Evolutionary conservation across 176 grass and related monocot genomes (phyloP), one percentile per base, ranked within the genome.

Genomic region (Cymbopogon citratus): DNA sequence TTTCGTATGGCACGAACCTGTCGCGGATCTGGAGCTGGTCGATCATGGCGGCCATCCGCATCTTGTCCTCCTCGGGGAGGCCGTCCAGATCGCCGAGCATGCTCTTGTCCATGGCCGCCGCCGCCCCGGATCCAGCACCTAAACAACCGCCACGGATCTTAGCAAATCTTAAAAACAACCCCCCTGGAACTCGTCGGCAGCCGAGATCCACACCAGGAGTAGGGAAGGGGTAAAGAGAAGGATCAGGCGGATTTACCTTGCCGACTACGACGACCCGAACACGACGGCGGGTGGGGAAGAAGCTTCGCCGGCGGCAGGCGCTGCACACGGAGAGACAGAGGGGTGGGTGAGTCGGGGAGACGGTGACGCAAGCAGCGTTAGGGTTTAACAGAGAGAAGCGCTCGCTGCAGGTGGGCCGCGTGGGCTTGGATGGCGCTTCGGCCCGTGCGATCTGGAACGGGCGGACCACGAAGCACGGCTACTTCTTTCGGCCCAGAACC

Each of bases 1-100:
- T 25, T 63, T 63, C 1, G 73, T 2, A 18, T 8, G 23, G 70
- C 21, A 40, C 15, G 21, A 23, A 93, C 96, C 96, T 99, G 85
- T 99, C 96, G 8, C 96, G 91, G 41, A 99, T 87, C 90, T 99
- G 96, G 72, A 99, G 92, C 69, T 93, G 96, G 16, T 99, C 96
- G 60, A 99, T 81, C 96, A 93, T 99, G 73, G 64, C 13, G 64
- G 92, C 73, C 96, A 99, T 99, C 25, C 96, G 86, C 72, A 91
- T 79, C 91, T 99, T 90, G 76, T 99, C 96, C 79, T 93, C 92
- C 70, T 99, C 96, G 2, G 96, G 92, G 66, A 99, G 88, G 63
- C 86, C 87, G 18, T 93, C 96, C 3, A 99, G 69, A 77, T 95
- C 92, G 45, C 88, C 87, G 26, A 95, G 92, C 96, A 99, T 95